Conservation (phyloP, 495 filamentous ascomycete genomes). For the Neurospora sublineolata region DNA sequence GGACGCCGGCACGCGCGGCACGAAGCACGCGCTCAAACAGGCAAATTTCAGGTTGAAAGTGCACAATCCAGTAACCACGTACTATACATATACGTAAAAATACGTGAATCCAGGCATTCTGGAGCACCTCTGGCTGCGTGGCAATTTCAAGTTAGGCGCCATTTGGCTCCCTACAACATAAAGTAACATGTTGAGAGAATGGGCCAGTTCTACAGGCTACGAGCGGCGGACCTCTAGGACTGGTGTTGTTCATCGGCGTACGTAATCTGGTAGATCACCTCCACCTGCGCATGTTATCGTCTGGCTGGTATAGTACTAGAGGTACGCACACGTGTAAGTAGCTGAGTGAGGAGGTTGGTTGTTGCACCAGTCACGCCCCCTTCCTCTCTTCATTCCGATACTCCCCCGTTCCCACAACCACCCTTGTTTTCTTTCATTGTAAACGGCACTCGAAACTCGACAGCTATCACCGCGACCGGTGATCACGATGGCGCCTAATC, state of each 20-base stretch:
- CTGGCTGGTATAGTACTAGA: not conserved
- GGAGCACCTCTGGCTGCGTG: not conserved
- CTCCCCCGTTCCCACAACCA: not conserved
- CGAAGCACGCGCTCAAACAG: not conserved
- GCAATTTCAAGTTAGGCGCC: not conserved
- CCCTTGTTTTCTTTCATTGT: conserved; percentile 25
- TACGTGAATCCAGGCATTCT: not conserved
- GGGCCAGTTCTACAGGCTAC: not conserved
- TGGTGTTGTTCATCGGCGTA: not conserved
- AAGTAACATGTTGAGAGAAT: not conserved
- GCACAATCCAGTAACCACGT: not conserved
- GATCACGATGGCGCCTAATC: conserved; percentile 20
- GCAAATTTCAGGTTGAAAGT: not conserved
- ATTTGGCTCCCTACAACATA: not conserved
- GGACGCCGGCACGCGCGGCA: not conserved
- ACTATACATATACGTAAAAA: not conserved
- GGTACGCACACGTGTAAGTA: not conserved
- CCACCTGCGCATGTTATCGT: not conserved
- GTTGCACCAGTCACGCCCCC: not conserved
- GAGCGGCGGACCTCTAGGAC: not conserved
- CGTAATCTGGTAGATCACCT: not conserved
- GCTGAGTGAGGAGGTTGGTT: not conserved
- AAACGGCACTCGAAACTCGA: conserved; percentile 30
- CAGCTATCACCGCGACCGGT: not conserved
- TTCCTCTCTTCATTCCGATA: not conserved